Evolutionary conservation across 129 eudicot genomes (phyloP).

Genomic region (Artemisia annua): DNA sequence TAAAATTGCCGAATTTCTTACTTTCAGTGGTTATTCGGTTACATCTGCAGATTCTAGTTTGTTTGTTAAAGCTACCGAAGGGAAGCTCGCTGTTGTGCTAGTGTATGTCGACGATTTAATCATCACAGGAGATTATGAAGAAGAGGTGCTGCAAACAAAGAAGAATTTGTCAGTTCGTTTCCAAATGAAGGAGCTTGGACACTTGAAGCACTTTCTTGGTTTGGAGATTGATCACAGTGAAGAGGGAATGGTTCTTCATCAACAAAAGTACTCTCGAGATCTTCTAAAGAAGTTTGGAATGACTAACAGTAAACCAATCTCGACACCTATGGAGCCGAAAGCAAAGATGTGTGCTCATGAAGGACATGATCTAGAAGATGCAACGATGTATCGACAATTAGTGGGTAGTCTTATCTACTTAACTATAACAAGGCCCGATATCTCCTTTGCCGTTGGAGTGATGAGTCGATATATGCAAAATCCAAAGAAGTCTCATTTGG

Average conservation of each 20-base stretch:
- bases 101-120: background rate
- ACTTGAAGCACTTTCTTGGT: background rate
- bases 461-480: background rate
- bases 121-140: background rate
- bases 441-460: background rate
- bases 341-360: background rate
- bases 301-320: background rate
- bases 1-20: background rate
- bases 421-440: background rate
- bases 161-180: constrained; percentile 8
- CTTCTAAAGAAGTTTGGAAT: background rate
- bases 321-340: background rate
- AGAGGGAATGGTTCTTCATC: background rate
- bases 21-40: background rate
- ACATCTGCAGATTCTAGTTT: constrained; percentile 3
- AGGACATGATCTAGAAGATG: background rate
- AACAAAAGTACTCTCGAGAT: background rate
- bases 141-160: background rate
- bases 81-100: background rate
- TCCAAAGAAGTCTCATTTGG: background rate
- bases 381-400: background rate
- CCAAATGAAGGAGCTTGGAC: background rate
- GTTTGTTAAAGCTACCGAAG: background rate
- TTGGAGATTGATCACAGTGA: background rate
- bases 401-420: background rate